These are phyloP conservation scores for Leptographium procerum DNA, from an alignment of 2,329 filamentous ascomycete genomes.

Conservation along the genomic window DNA sequence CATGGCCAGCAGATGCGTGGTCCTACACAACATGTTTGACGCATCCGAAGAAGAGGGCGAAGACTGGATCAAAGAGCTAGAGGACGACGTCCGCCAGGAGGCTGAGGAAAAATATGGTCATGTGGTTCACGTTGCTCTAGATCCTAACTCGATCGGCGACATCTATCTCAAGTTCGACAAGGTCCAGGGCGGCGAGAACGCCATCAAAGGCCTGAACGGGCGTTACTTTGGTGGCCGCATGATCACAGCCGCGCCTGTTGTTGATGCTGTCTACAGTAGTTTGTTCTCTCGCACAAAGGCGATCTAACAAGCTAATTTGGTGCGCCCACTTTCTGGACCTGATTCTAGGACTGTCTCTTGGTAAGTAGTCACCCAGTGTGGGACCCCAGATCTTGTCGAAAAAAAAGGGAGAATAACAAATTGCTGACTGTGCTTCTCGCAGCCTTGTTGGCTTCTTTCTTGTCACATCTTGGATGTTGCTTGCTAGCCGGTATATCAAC, in stretches of 20 bases:
- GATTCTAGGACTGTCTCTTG: constrained; percentile 34
- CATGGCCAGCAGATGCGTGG: constrained; percentile 85
- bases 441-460: not conserved
- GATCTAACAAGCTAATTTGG: constrained; percentile 52
- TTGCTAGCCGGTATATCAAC: not conserved
- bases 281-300: constrained; percentile 80
- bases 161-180: constrained; percentile 98
- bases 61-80: constrained; percentile 82
- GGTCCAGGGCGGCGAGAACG: constrained; percentile 89
- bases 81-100: constrained; percentile 85
- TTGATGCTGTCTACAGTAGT: constrained; percentile 97
- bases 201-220: constrained; percentile 94
- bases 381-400: not conserved
- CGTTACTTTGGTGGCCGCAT: constrained; percentile 87
- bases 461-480: not conserved
- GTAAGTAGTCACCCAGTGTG: constrained; percentile 8
- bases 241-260: constrained; percentile 90
- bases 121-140: constrained; percentile 92
- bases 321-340: constrained; percentile 15
- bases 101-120: constrained; percentile 93
- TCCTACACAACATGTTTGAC: constrained; percentile 94
- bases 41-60: constrained; percentile 82
- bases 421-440: not conserved
- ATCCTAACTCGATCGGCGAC: constrained; percentile 87
- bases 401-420: not conserved